Evolutionary conservation across 352 stramenopile species (phyloP).

Genomic region (Phytophthora melonis): DNA sequence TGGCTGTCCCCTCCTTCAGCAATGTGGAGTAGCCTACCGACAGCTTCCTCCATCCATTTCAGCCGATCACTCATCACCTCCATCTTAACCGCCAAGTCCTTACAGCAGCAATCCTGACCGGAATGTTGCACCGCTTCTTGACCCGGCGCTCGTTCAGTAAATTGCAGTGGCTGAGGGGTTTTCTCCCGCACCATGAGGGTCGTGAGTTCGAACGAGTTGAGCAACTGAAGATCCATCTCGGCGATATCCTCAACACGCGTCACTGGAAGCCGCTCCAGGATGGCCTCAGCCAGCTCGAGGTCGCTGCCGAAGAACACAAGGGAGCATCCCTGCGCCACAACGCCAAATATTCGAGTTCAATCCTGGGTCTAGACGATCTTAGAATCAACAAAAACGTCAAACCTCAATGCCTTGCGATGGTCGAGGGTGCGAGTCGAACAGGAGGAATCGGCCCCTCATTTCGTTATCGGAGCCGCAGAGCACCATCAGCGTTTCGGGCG

Average conservation of each 20-base stretch:
- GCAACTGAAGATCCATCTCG: background rate
- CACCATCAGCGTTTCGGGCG: background rate
- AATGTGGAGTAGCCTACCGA: background rate
- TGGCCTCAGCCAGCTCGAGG: background rate
- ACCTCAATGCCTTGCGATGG: background rate
- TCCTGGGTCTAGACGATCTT: no score
- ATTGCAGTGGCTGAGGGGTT: background rate
- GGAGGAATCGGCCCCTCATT: background rate
- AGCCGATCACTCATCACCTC: background rate
- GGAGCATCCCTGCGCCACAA: background rate
- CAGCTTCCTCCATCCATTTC: background rate
- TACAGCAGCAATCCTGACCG: background rate
- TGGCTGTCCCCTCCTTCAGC: background rate
- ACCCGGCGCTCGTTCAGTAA: background rate
- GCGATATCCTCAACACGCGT: background rate
- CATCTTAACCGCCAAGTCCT: background rate
- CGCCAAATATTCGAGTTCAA: no score
- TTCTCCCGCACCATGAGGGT: background rate
- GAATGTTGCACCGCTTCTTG: background rate
- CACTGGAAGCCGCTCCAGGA: background rate
- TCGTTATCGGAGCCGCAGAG: background rate
- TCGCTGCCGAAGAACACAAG: background rate
- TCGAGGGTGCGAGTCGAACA: background rate
- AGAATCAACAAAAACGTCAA: background rate
- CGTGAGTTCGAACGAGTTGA: background rate